These are phyloP conservation scores for Termitomyces sp. DNA, from an alignment of 768 basidiomycete species.

Conservation along the genomic window DNA sequence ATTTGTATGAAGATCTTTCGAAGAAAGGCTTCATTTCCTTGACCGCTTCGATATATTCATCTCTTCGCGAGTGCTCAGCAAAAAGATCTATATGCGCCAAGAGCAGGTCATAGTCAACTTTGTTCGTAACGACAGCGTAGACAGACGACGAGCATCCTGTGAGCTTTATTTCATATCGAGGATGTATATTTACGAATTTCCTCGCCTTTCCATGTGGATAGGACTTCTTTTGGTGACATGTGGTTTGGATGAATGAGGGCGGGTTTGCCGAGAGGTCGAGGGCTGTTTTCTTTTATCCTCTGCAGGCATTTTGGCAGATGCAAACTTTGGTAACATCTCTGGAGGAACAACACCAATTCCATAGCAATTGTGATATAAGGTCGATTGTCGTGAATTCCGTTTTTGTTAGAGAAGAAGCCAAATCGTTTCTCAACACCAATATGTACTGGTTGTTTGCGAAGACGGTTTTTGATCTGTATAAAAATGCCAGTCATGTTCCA, in stretches of 20 bases:
- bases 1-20: neutral
- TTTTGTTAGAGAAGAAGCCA: neutral
- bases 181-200: neutral
- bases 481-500: neutral
- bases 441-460: neutral
- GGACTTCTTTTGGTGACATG: no score
- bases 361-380: conserved; percentile 4
- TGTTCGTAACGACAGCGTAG: neutral
- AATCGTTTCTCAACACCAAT: conserved; percentile 2
- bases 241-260: neutral
- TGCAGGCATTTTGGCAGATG: neutral
- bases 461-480: neutral
- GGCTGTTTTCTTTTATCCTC: neutral
- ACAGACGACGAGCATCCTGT: neutral
- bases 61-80: neutral
- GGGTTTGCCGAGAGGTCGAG: neutral
- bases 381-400: neutral
- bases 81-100: neutral
- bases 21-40: conserved; percentile 1
- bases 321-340: neutral
- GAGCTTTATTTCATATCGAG: neutral
- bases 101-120: neutral
- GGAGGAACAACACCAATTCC: neutral
- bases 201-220: neutral
- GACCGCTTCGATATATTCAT: neutral